These are phyloP conservation scores for Neurospora discreta DNA, from an alignment of 495 filamentous ascomycete genomes.

Conservation along the genomic window DNA sequence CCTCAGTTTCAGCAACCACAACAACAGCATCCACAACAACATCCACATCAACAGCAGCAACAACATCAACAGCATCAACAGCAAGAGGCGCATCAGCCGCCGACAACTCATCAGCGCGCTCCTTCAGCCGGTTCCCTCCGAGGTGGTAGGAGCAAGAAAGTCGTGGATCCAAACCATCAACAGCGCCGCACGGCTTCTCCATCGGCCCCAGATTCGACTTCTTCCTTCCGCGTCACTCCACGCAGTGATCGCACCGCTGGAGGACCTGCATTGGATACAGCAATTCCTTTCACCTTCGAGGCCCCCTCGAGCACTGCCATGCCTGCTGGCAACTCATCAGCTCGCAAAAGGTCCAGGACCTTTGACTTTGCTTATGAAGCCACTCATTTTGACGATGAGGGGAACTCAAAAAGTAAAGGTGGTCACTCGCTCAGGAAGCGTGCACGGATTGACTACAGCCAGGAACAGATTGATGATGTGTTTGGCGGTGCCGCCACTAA, in stretches of 20 bases:
- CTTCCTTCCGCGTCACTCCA: conserved; percentile 7
- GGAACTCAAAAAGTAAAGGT: conserved; percentile 22
- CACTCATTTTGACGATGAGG: conserved; percentile 23
- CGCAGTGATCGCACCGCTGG: conserved; percentile 13
- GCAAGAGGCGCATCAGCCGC: background rate
- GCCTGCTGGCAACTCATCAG: conserved; percentile 4
- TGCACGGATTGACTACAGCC: conserved; percentile 34
- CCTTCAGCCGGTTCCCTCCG: conserved; percentile 8
- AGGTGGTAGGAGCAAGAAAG: conserved; percentile 7
- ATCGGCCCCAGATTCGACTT: conserved; percentile 1
- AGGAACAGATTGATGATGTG: conserved; percentile 31
- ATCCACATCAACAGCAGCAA: conserved; percentile 1
- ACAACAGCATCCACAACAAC: background rate
- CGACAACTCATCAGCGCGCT: background rate
- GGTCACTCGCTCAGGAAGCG: conserved; percentile 39
- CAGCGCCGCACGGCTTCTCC: conserved; percentile 10
- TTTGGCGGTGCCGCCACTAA: background rate
- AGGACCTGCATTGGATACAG: background rate
- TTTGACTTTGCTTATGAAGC: conserved; percentile 21
- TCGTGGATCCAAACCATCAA: background rate
- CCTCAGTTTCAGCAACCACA: background rate
- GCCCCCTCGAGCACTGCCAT: conserved; percentile 20
- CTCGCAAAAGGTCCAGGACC: conserved; percentile 25
- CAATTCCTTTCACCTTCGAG: conserved; percentile 17
- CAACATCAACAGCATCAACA: conserved; percentile 3